phyloP scores from a whole-genome alignment of 2,329 filamentous ascomycete genomes.

The Phaeosphaeria sp. region DNA sequence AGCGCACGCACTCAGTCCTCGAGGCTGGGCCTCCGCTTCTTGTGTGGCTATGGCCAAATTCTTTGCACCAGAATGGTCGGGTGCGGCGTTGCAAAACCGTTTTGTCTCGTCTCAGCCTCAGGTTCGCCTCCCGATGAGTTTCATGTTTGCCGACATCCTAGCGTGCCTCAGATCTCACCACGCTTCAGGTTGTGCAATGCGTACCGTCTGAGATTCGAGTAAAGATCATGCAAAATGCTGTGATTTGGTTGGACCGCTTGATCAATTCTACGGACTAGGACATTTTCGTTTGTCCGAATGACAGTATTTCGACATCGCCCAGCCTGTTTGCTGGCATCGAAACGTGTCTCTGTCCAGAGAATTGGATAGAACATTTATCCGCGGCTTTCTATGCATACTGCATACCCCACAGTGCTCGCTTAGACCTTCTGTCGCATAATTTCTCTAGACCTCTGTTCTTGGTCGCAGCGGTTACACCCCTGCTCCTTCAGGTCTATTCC shows the following conservation, averaged over 20 bases:
- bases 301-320: neutral
- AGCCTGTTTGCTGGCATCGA: neutral
- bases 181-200: conserved; percentile 16
- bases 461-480: conserved; percentile 1
- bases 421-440: conserved; percentile 2
- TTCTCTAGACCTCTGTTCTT: neutral
- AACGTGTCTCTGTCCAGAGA: neutral
- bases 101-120: conserved; percentile 1
- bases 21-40: neutral
- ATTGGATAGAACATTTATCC: neutral
- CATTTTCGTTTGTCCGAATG: neutral
- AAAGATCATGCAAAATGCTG: conserved; percentile 5
- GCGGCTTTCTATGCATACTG: neutral
- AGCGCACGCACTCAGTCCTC: neutral
- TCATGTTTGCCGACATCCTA: conserved; percentile 1
- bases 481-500: neutral
- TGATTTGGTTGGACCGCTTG: neutral
- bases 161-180: conserved; percentile 13
- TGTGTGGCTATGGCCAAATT: neutral
- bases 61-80: neutral
- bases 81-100: neutral
- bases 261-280: conserved; percentile 1
- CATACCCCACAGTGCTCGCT: conserved; percentile 1
- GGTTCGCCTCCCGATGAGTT: neutral
- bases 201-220: conserved; percentile 7